Conservation (phyloP, 805 yeast species). For the Kluyveromyces wickerhamii region DNA sequence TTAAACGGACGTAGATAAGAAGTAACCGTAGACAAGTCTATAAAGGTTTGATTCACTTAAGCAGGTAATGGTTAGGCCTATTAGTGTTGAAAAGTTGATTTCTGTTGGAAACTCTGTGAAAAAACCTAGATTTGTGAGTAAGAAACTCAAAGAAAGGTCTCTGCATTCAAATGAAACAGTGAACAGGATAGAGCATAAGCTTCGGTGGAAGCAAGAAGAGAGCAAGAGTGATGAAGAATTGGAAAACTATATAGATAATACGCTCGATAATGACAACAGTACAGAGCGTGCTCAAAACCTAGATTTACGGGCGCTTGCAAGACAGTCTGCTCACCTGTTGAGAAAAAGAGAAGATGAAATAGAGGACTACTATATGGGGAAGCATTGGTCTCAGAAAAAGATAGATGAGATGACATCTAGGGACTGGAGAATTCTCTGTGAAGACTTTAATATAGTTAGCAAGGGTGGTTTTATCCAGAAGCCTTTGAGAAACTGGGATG, state of each 20-base stretch:
- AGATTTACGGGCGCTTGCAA: slow-evolving; percentile 1
- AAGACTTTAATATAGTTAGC: slow-evolving; percentile 61
- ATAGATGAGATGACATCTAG: slow-evolving; percentile 60
- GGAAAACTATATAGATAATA: slow-evolving; percentile 2
- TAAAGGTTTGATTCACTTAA: too few relatives aligned
- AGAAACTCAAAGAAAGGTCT: too few relatives aligned
- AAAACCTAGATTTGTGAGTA: slow-evolving; percentile 4
- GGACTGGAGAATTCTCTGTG: slow-evolving; percentile 85
- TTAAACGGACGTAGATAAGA: too few relatives aligned
- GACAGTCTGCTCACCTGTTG: slow-evolving; percentile 2
- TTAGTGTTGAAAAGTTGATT: slow-evolving; percentile 31
- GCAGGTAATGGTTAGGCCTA: slow-evolving; percentile 32
- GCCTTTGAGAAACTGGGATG: slow-evolving; percentile 74
- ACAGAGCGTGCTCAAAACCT: too few relatives aligned
- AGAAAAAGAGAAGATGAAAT: slow-evolving; percentile 7
- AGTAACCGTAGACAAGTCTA: too few relatives aligned
- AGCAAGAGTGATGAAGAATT: not conserved
- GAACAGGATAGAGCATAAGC: too few relatives aligned
- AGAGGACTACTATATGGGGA: slow-evolving; percentile 16
- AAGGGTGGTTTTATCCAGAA: slow-evolving; percentile 36
- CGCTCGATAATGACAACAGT: not conserved
- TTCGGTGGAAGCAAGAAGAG: too few relatives aligned
- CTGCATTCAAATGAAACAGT: too few relatives aligned
- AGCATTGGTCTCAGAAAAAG: slow-evolving; percentile 62
- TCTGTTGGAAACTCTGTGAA: slow-evolving; percentile 5